Base-by-base conservation (phyloP, 139 green algal species). In the Diplosphaera chodatii region DNA sequence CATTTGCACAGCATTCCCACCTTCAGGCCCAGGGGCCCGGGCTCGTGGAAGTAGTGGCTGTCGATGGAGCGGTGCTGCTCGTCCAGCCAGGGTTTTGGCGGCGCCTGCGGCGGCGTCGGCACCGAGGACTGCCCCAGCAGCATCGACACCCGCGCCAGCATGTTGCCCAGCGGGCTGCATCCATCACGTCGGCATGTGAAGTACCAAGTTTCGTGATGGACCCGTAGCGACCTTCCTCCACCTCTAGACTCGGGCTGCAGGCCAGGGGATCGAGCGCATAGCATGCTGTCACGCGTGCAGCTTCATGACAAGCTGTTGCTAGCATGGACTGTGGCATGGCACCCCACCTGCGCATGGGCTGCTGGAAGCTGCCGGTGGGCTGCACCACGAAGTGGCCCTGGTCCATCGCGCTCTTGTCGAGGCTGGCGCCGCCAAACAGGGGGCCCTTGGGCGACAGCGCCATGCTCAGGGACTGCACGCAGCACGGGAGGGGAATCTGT, bases 21-120 rank as follows among this genome's bases (percentile, higher is more conserved):
- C 48, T 80, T 80, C 41, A 76, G 33, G 3, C 32, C 63, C n/a
- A 41, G 40, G 21, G 41, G 28, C 37, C 74, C 74, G 23, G 74
- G 74, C 8, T 67, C 32, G 18, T 25, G 56, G 63, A 74, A 78
- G 55, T 55, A 74, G 67, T 5, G 16, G 2, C n/a, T 67, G 67
- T 37, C n/a, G 16, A 78, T 74, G 74, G 48, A 59, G 16, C 48
- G 48, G 48, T 59, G 48, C 48, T 59, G 13, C 3, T 59, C 48
- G 48, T 23, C 48, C 48, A 59, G 48, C 48, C 48, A 59, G 48
- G 37, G 37, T 48, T 48, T 48, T 48, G 10, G 37, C 37, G 10
- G 37, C 37, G 10, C 8, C 37, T 20, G 37, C 8, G 37, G 37
- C 37, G 10, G 37, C 37, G 37, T 10, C 37, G 37, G 37, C 37